Percentiles rank a stretch among this genome's conserved stretches.
phyloP scores from a whole-genome alignment of 2,329 filamentous ascomycete genomes.

The Hypoxylon rubiginosum region DNA sequence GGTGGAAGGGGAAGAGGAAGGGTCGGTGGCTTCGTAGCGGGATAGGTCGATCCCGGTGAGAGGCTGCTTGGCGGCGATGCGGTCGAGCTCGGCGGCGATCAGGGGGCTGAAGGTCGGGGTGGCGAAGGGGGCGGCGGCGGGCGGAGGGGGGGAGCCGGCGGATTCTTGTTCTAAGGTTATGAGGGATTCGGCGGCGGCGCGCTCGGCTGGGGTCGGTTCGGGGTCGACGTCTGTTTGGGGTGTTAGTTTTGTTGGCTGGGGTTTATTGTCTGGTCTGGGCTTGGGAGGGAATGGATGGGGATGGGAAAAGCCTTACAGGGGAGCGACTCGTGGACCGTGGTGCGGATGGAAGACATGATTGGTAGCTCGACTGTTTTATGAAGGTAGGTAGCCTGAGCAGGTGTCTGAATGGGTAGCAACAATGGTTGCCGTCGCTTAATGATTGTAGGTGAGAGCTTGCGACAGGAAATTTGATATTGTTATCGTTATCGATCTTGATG shows the following conservation, averaged over 20 bases:
- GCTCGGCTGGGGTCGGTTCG: constrained; percentile 73
- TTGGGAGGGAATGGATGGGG: not conserved
- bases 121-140: constrained; percentile 64
- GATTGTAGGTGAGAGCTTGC: constrained; percentile 1
- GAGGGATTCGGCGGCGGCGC: constrained; percentile 76
- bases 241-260: constrained; percentile 43
- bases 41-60: constrained; percentile 77
- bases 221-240: constrained; percentile 82
- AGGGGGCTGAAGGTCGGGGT: constrained; percentile 72
- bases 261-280: not conserved
- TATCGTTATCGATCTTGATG: constrained; percentile 23
- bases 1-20: constrained; percentile 57
- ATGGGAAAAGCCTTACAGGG: constrained; percentile 71
- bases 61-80: constrained; percentile 72
- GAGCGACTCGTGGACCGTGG: constrained; percentile 81
- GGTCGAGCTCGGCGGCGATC: constrained; percentile 76
- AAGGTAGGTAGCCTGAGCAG: not conserved
- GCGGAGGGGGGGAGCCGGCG: constrained; percentile 65
- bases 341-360: constrained; percentile 73
- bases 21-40: constrained; percentile 83
- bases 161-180: constrained; percentile 71
- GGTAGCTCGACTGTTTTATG: constrained; percentile 3
- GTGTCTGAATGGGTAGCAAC: not conserved
- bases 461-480: constrained; percentile 23
- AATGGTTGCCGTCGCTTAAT: constrained; percentile 8